Base-by-base conservation (phyloP, 768 basidiomycete species). In the Agrocybe chaxingu region DNA sequence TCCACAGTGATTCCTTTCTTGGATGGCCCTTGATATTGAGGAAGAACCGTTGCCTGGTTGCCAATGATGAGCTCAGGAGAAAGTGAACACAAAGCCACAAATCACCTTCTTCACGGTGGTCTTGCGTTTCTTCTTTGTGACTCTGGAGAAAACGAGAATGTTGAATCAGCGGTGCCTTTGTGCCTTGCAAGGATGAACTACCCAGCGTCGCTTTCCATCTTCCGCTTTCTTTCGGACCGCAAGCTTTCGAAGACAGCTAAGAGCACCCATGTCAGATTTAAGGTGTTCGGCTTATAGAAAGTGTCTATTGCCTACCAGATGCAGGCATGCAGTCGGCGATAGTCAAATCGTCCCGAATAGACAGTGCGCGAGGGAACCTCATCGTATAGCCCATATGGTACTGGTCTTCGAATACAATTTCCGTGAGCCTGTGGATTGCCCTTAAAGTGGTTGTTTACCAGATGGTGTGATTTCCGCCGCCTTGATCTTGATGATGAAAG, bases 401-500 rank as follows among this genome's bases (percentile, higher is more conserved):
- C 57, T 84, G 85, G 57, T 92, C 94, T 84, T 32, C 11, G 53
- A 56, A 56, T 43, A 18, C 40, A 45, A 35, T 48, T 31, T 45
- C 39, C 24, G 11, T 5, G 31, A 1, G 38, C 7, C 3, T 45
- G 52, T 7, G 52, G 51, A 42, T 36, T 24, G n/a, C 29, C 13
- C 13, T 29, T 12, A 24, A 8, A 16, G 30, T 34, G n/a, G 31
- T 30, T n/a, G 39, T 56, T 55, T 51, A 87, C 92, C 87, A 39
- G 90, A 79, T 8, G 77, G 70, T 2, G 84, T 84, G 46, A 98
- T 91, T 64, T 98, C 94, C 0, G 95, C 90, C 0, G 92, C 96
- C 68, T 98, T 98, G 49, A 98, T 81, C 59, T 89, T 89, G 57
- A 98, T 52, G 33, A 98, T 87, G 66, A 99, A 98, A 0, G 96